Base-by-base conservation (phyloP, 495 filamentous ascomycete species). In the Podospora australis region DNA sequence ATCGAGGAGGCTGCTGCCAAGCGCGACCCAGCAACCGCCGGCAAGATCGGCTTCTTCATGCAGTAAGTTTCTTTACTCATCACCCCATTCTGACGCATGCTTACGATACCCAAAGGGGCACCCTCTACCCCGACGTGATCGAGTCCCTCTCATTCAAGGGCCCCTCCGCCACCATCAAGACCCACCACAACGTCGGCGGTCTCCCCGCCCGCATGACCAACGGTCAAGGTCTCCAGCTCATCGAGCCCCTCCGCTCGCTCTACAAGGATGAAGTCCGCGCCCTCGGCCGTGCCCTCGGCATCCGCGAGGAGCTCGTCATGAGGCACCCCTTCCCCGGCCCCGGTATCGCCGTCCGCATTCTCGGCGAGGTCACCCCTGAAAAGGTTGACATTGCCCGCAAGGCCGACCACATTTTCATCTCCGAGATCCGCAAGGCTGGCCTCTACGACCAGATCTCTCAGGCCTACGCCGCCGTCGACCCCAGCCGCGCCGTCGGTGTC, bases 371-470 rank as follows among this genome's bases (percentile, higher is more conserved):
- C 4, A 95, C 85, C 9, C 71, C 73, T 3, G 84, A 90, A 55
- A 78, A 82, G 43, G 82, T 96, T 21, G 77, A 78, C 21, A 94
- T 96, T 29, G 89, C 82, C 13, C 77, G 90, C 14, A 69, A 87
- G 57, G 92, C 92, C 2, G 92, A 97, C 63, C 64, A 86, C 52
- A 88, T 88, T 60, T 98, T 91, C 70, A 94, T 96, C 58, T 73
- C 78, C 45, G 86, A 86, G 79, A 95, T 98, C 67, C 74, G 70
- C 39, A 82, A 80, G 24, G 90, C 88, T 2, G 92, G 88, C 16
- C 60, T 96, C 2, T 98, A 98, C 61, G 68, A 87, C 38, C 61
- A 90, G 57, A 65, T 68, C 29, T 53, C 49, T 19, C 60, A 64
- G 40, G 91, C 91, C 4, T 96, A 82, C 55, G 92, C 87, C 16